These are phyloP conservation scores for Angomonas deanei DNA, from an alignment of 208 protist species.

Conservation along the genomic window DNA sequence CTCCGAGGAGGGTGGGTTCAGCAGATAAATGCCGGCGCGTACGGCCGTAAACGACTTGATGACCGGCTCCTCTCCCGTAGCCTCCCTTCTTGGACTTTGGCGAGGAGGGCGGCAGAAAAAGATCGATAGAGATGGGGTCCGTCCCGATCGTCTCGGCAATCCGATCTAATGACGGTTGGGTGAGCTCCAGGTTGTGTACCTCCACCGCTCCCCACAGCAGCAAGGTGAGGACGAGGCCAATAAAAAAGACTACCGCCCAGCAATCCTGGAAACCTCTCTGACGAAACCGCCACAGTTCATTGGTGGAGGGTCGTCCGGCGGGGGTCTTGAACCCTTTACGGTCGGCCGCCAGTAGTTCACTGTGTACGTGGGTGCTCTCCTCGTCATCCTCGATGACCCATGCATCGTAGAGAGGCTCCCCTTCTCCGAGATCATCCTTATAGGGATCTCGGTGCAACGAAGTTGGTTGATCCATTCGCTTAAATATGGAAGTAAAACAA, in stretches of 20 bases:
- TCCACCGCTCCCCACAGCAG: slow-evolving; percentile 33
- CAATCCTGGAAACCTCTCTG: slow-evolving; percentile 48
- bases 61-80: background rate
- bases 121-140: background rate
- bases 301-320: slow-evolving; percentile 20
- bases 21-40: background rate
- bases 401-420: slow-evolving; percentile 32
- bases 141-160: slow-evolving; percentile 7
- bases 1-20: background rate
- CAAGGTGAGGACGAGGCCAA: slow-evolving; percentile 18
- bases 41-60: background rate
- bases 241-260: slow-evolving; percentile 46
- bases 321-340: background rate
- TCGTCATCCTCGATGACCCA: slow-evolving; percentile 31
- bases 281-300: slow-evolving; percentile 64
- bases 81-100: background rate
- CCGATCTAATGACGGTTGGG: slow-evolving; percentile 7
- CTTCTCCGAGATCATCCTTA: slow-evolving; percentile 22
- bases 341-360: background rate
- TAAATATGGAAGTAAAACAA: no score
- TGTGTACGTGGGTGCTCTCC: slow-evolving; percentile 4
- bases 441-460: slow-evolving; percentile 34
- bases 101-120: background rate
- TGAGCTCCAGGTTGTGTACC: slow-evolving; percentile 33
- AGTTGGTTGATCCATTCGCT: background rate